phyloP scores from a whole-genome alignment of 2,329 filamentous ascomycete genomes.

The Neofusicoccum sp. region DNA sequence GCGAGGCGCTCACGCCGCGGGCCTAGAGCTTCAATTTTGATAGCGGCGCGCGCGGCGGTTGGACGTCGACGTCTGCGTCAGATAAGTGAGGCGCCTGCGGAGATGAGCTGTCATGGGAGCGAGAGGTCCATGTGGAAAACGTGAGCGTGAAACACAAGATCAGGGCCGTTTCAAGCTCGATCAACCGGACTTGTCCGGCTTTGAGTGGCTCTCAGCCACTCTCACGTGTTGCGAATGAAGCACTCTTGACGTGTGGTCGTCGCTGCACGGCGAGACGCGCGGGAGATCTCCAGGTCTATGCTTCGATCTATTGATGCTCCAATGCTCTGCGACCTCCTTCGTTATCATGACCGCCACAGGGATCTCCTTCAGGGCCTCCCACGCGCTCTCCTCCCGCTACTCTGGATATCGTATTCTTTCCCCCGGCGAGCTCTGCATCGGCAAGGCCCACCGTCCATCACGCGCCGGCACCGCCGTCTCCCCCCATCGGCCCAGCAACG shows the following conservation, averaged over 20 bases:
- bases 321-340: background rate
- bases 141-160: background rate
- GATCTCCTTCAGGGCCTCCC: background rate
- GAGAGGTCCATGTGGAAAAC: background rate
- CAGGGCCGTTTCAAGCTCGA: slow-evolving; percentile 2
- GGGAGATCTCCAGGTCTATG: slow-evolving; percentile 11
- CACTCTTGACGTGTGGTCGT: background rate
- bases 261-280: slow-evolving; percentile 3
- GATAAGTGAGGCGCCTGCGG: slow-evolving; percentile 8
- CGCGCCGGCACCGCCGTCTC: background rate
- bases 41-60: background rate
- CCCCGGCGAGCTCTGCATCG: background rate
- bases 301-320: slow-evolving; percentile 6
- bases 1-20: background rate
- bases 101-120: background rate
- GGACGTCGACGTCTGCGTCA: background rate
- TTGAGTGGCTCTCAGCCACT: background rate
- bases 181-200: background rate
- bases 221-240: background rate
- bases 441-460: background rate
- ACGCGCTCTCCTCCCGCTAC: background rate
- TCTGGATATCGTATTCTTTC: background rate
- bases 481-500: slow-evolving; percentile 2
- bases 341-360: background rate
- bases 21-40: background rate